Percentiles rank a stretch among this genome's conserved stretches.
phyloP scores from a whole-genome alignment of 1,284 basidiomycete species.

The Hemileia vastatrix region DNA sequence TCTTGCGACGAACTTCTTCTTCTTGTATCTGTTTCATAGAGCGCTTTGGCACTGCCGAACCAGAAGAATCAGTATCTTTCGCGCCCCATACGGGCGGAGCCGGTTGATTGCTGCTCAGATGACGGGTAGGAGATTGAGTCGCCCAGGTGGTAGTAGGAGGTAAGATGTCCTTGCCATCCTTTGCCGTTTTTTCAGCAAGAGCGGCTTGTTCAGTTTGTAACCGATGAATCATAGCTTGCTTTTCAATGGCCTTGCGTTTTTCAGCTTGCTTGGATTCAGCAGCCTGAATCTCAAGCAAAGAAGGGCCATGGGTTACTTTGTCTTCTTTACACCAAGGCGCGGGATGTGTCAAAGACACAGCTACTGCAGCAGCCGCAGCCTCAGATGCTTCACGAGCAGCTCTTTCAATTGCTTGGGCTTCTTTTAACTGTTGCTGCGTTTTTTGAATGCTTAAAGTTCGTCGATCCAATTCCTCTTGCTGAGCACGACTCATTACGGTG shows the following conservation, averaged over 20 bases:
- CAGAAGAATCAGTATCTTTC: constrained; percentile 10
- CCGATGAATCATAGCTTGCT: constrained; percentile 50
- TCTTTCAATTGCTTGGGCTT: constrained; percentile 19
- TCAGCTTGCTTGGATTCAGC: constrained; percentile 74
- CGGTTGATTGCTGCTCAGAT: not conserved
- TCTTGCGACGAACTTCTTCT: constrained; percentile 55
- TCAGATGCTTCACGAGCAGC: constrained; percentile 21
- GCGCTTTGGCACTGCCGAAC: constrained; percentile 73
- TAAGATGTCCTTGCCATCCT: constrained; percentile 33
- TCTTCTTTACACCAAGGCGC: constrained; percentile 21
- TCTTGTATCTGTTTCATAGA: constrained; percentile 98
- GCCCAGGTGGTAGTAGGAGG: constrained; percentile 25
- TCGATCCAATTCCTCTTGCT: constrained; percentile 20
- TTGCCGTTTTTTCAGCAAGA: constrained; percentile 40
- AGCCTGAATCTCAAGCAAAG: constrained; percentile 86
- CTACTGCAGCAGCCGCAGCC: constrained; percentile 12
- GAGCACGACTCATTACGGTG: constrained; percentile 8
- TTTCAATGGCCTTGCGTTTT: constrained; percentile 53
- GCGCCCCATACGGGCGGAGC: constrained; percentile 6
- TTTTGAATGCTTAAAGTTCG: constrained; percentile 19
- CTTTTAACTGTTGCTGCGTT: constrained; percentile 18
- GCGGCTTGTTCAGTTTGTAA: constrained; percentile 42
- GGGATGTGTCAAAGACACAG: constrained; percentile 10
- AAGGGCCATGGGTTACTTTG: not conserved
- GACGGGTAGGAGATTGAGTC: constrained; percentile 4